Percentiles rank a stretch among this genome's conserved stretches.
These are phyloP conservation scores for Heliamphora pulchella DNA, from an alignment of 179 eudicot species.

Conservation along the genomic window DNA sequence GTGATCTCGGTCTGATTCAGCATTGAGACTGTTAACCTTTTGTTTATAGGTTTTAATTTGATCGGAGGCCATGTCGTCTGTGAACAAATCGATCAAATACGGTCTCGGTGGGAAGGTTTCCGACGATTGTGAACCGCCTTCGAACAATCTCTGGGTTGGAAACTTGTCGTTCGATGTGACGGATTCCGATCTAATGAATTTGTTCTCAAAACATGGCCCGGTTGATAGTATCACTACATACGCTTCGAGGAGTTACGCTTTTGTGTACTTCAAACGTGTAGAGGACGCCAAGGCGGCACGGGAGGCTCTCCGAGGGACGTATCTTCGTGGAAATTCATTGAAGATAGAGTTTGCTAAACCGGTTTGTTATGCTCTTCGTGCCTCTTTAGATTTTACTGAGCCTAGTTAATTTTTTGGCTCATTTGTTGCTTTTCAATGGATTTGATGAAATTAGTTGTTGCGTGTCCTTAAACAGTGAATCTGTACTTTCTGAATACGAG, in stretches of 20 bases:
- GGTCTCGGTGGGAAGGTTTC: not conserved
- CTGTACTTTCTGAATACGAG: not conserved
- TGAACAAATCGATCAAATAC: not conserved
- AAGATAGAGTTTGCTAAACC: constrained; percentile 85
- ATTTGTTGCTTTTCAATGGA: not conserved
- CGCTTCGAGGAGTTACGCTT: constrained; percentile 64
- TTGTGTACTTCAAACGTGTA: constrained; percentile 44
- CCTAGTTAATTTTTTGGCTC: not conserved
- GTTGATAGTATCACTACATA: constrained; percentile 53
- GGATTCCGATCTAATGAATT: constrained; percentile 43
- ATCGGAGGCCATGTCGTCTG: not conserved
- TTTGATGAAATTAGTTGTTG: not conserved
- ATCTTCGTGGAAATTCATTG: constrained; percentile 42
- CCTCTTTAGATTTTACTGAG: constrained; percentile 14
- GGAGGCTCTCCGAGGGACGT: constrained; percentile 43
- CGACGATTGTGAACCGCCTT: constrained; percentile 25
- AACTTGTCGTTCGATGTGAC: constrained; percentile 51
- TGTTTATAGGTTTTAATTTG: not conserved
- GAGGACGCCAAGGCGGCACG: constrained; percentile 58
- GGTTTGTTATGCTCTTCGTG: constrained; percentile 51
- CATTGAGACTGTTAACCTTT: not conserved
- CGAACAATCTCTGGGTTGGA: constrained; percentile 80
- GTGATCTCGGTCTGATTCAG: not conserved
- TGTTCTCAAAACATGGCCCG: constrained; percentile 54
- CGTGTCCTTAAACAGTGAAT: not conserved